These are phyloP conservation scores for Hirsutella thompsonii DNA, from an alignment of 2,329 filamentous ascomycete genomes.

Conservation along the genomic window DNA sequence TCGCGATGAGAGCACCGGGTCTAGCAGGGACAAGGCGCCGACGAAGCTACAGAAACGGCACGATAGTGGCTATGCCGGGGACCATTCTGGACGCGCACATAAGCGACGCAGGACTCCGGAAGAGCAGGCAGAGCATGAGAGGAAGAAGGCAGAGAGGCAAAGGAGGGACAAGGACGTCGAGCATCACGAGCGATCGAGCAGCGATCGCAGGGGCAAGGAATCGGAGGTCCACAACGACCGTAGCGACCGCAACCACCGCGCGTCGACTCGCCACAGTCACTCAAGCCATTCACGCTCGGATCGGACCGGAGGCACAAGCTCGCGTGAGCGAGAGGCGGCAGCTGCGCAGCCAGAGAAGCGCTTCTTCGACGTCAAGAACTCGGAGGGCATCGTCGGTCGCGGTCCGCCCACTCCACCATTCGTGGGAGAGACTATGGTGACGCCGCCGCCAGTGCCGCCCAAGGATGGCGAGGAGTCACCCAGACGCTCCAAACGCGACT, in stretches of 20 bases:
- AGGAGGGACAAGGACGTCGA: constrained; percentile 15
- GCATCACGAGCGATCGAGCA: constrained; percentile 9
- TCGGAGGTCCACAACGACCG: constrained; percentile 16
- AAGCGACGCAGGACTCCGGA: constrained; percentile 22
- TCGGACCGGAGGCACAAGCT: constrained; percentile 14
- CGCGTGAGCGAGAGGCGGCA: constrained; percentile 11
- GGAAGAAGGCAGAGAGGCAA: constrained; percentile 32
- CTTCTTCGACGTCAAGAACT: constrained; percentile 28
- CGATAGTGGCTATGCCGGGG: constrained; percentile 32
- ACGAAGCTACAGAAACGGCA: constrained; percentile 27
- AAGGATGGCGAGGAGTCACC: not conserved
- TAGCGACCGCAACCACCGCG: constrained; percentile 13
- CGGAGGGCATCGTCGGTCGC: constrained; percentile 18
- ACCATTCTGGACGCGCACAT: constrained; percentile 21
- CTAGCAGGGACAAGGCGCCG: constrained; percentile 19
- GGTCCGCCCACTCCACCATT: constrained; percentile 10
- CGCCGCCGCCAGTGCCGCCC: not conserved
- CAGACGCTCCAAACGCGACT: constrained; percentile 14
- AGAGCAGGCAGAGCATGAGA: constrained; percentile 17
- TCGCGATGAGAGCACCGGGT: constrained; percentile 23
- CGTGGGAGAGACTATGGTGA: constrained; percentile 3
- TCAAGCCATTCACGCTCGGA: constrained; percentile 20
- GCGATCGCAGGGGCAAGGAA: constrained; percentile 18
- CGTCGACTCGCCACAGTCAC: constrained; percentile 28
- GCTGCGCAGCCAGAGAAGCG: constrained; percentile 18